Conservation (phyloP, 2,329 filamentous ascomycete genomes). For the Xylaria sp. region DNA sequence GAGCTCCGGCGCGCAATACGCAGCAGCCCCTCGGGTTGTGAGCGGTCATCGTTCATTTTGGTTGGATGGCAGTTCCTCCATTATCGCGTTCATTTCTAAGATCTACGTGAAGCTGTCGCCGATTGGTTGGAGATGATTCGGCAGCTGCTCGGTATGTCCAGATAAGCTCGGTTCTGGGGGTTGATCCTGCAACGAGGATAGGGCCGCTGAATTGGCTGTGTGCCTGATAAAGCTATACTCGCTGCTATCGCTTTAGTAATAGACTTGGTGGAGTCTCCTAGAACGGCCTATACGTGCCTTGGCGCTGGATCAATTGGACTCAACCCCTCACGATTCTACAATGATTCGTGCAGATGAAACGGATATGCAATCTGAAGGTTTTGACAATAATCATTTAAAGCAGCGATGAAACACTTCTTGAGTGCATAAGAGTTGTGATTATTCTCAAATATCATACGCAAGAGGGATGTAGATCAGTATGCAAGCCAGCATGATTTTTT, state of each 20-base stretch:
- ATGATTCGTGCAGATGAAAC: too few species aligned
- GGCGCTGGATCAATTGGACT: neutral
- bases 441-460: too few species aligned
- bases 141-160: conserved; percentile 25
- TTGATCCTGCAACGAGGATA: neutral
- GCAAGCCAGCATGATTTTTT: too few species aligned
- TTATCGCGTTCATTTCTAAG: conserved; percentile 18
- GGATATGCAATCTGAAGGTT: too few species aligned
- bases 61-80: conserved; percentile 23
- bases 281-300: neutral
- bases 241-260: neutral
- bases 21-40: conserved; percentile 9
- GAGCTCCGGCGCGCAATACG: conserved; percentile 5
- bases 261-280: neutral
- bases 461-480: too few species aligned
- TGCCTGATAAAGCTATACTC: neutral
- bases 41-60: conserved; percentile 15
- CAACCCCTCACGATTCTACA: neutral
- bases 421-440: too few species aligned
- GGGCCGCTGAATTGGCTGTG: neutral
- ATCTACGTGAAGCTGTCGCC: conserved; percentile 10
- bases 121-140: conserved; percentile 24
- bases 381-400: too few species aligned
- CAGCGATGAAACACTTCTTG: too few species aligned
- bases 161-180: conserved; percentile 25